Percentiles rank a stretch among this genome's conserved stretches.
Evolutionary conservation across 768 basidiomycete genomes (phyloP).

Genomic region (Boletus edulis): DNA sequence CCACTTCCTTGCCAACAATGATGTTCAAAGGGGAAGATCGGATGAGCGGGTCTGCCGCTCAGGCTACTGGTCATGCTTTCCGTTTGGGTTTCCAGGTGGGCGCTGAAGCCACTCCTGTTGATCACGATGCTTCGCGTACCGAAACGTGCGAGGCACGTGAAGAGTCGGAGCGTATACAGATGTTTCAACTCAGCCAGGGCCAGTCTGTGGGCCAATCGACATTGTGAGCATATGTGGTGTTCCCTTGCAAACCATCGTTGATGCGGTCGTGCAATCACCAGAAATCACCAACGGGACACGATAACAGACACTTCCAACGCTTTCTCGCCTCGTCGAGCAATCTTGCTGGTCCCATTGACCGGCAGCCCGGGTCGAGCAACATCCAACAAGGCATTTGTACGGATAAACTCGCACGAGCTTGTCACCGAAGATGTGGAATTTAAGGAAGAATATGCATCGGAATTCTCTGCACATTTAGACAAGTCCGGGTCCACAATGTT

Average conservation of each 20-base stretch:
- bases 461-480: not conserved
- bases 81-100: not conserved
- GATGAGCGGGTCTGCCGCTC: not conserved
- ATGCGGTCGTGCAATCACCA: not conserved
- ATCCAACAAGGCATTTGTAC: not conserved
- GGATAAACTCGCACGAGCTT: not conserved
- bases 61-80: not conserved
- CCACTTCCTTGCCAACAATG: not conserved
- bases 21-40: not conserved
- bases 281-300: not conserved
- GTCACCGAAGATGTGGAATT: not conserved
- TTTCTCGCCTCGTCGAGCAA: not conserved
- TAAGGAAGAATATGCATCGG: not conserved
- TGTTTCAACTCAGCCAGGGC: not conserved
- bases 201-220: not conserved
- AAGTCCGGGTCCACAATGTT: not conserved
- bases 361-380: not conserved
- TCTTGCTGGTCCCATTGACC: not conserved
- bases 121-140: not conserved
- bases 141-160: not conserved
- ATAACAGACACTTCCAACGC: not conserved
- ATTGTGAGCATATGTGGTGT: not conserved
- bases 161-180: not conserved
- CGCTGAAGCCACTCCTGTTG: not conserved
- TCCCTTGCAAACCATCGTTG: not conserved